phyloP scores from a whole-genome alignment of 108 stramenopile genomes.

The Chaetoceros tenuissimus region DNA sequence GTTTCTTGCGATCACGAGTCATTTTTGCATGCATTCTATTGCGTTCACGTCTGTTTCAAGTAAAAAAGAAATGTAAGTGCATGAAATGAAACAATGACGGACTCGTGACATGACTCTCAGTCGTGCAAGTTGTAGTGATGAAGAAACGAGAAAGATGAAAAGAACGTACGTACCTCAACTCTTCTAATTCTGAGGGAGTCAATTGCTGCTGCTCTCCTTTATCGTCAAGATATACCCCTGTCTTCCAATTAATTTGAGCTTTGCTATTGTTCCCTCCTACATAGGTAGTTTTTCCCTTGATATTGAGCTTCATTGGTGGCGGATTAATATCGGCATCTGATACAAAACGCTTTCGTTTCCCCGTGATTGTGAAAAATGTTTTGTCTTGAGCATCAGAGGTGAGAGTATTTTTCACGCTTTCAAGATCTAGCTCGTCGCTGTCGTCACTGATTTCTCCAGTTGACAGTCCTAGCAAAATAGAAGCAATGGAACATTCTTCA shows the following conservation, averaged over 20 bases:
- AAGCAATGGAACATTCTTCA: constrained; percentile 79
- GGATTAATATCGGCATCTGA: constrained; percentile 22
- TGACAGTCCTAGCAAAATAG: constrained; percentile 70
- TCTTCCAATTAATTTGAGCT: constrained; percentile 81
- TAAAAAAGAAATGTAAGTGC: constrained; percentile 2
- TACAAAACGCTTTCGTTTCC: constrained; percentile 63
- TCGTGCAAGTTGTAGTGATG: neutral
- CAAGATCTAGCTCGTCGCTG: neutral
- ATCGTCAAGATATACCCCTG: constrained; percentile 57
- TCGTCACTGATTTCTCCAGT: constrained; percentile 5
- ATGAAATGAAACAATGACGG: neutral
- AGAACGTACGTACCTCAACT: constrained; percentile 42
- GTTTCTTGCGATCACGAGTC: constrained; percentile 87
- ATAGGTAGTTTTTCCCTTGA: constrained; percentile 39
- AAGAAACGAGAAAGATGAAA: neutral
- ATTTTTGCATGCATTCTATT: constrained; percentile 95
- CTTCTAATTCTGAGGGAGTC: constrained; percentile 48
- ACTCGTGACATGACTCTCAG: constrained; percentile 1
- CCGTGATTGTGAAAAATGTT: constrained; percentile 3
- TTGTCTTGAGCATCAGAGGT: constrained; percentile 4
- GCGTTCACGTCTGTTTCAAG: constrained; percentile 69
- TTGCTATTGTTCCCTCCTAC: constrained; percentile 48
- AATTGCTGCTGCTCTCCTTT: constrained; percentile 43
- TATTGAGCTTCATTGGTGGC: constrained; percentile 49
- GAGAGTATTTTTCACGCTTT: neutral